These are phyloP conservation scores for Diddensiella santjacobensis DNA, from an alignment of 805 yeast species.

Conservation along the genomic window DNA sequence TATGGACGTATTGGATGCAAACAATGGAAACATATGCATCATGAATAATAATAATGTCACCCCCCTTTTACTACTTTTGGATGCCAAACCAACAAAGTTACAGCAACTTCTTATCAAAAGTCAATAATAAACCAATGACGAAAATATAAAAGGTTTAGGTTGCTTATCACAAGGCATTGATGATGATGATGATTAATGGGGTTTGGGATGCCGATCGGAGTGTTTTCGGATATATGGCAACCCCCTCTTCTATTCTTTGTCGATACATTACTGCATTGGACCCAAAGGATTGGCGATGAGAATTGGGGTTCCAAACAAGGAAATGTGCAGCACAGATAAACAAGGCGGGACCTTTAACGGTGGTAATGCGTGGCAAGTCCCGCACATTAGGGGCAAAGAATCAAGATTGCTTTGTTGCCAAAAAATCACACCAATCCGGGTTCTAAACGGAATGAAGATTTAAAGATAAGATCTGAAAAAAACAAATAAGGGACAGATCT, in stretches of 20 bases:
- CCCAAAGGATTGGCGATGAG: not conserved
- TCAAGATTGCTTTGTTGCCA: not conserved
- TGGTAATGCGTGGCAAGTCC: not conserved
- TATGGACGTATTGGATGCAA: not conserved
- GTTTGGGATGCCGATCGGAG: too few species aligned
- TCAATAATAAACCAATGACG: too few species aligned
- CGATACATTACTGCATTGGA: too few species aligned
- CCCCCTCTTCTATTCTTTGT: too few species aligned
- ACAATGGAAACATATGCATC: not conserved
- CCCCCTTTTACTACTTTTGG: not conserved
- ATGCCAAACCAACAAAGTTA: too few species aligned
- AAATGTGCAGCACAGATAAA: not conserved
- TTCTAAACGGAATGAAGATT: not conserved
- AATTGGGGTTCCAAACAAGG: too few species aligned
- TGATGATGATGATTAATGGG: too few species aligned
- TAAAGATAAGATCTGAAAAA: not conserved
- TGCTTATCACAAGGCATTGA: too few species aligned
- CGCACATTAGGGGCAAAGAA: too few species aligned
- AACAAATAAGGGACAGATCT: not conserved
- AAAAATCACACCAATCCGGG: not conserved
- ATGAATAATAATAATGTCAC: not conserved
- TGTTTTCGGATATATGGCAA: too few species aligned
- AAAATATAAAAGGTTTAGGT: too few species aligned
- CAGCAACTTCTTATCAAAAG: too few species aligned
- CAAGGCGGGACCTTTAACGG: not conserved